A percentile compares a stretch with the other conserved stretches of the same genome.
Evolutionary conservation across 2,329 filamentous ascomycete genomes (phyloP).

Genomic region (Claviceps cyperi): DNA sequence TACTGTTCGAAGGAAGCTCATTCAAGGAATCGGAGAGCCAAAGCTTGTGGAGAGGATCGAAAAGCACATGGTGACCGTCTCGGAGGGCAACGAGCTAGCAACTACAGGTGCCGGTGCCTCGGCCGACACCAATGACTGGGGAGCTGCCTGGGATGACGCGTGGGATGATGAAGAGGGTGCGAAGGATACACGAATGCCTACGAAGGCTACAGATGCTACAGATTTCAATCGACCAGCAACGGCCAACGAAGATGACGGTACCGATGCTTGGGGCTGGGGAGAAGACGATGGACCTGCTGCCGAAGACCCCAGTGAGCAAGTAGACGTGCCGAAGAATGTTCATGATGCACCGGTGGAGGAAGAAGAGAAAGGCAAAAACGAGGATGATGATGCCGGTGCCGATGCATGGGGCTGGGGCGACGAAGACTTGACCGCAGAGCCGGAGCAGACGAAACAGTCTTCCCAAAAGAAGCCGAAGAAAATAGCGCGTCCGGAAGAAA

Average conservation of each 20-base stretch:
- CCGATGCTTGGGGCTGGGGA: conserved; percentile 76
- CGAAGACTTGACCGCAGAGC: conserved; percentile 32
- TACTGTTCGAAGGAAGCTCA: conserved; percentile 54
- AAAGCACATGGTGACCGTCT: conserved; percentile 59
- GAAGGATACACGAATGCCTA: conserved; percentile 6
- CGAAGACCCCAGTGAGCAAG: conserved; percentile 10
- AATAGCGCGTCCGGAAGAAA: conserved; percentile 17
- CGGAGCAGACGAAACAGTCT: conserved; percentile 9
- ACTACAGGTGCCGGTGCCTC: conserved; percentile 34
- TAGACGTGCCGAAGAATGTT: not conserved
- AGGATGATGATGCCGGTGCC: conserved; percentile 32
- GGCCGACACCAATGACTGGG: conserved; percentile 49
- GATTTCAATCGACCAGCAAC: conserved; percentile 7
- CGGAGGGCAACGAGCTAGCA: conserved; percentile 50
- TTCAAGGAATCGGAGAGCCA: conserved; percentile 49
- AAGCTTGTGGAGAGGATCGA: conserved; percentile 72
- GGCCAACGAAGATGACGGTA: conserved; percentile 26
- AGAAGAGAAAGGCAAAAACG: conserved; percentile 5
- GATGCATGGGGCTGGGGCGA: conserved; percentile 84
- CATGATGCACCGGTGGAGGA: conserved; percentile 1
- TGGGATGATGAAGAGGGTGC: conserved; percentile 60
- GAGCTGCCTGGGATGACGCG: conserved; percentile 59
- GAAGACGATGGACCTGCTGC: conserved; percentile 35
- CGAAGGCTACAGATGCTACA: conserved; percentile 8
- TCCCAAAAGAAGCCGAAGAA: conserved; percentile 6